Base-by-base conservation (phyloP, 192 early-diverging fungal genomes). In the Linnemannia hyalina region DNA sequence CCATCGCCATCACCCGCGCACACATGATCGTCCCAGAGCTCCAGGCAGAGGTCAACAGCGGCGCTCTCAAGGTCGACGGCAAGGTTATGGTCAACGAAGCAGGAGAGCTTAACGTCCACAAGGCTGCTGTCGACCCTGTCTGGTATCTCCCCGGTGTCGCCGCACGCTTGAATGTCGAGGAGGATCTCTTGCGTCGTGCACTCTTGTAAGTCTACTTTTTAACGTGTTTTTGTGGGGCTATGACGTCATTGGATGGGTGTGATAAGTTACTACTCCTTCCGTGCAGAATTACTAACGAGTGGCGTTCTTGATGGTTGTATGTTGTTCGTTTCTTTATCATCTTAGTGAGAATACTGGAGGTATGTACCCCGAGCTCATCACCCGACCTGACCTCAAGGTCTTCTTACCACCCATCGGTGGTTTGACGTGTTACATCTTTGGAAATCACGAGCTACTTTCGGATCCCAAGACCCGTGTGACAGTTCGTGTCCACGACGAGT, bases 101-200 rank as follows among this genome's bases (percentile, higher is more conserved):
- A 11, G 97, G 97, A 38, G 95, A 99, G 73, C 85, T 99, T 36
- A 94, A 93, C 84, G 97, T 97, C 47, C 94, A 95, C 65, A 99
- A 99, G 89, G 97, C 96, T 32, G 97, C 97, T 8, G 92, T 97
- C 15, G 97, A 99, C 82, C 97, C 97, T 52, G 97, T 99, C 20
- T 99, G 97, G 97, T 94, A 94, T 79, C 89, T 99, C 5, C 97
- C 97, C 9, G 97, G 97, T 8, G 96, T 99, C 1, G 97, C 97
- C 44, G 91, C 93, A 68, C 92, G 97, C 8, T 95, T 99, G 87
- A 94, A 95, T 26, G 96, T 98, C 49, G 94, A 94, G 49, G 97
- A 99, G 88, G 91, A 94, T 9, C 89, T 92, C 18, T 90, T 99
- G 78, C 93, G 97, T 26, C 94, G 97, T 8, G 93, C 96, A 1